Evolutionary conservation across 179 eudicot species (phyloP).

Genomic region (Heliamphora pulchella): DNA sequence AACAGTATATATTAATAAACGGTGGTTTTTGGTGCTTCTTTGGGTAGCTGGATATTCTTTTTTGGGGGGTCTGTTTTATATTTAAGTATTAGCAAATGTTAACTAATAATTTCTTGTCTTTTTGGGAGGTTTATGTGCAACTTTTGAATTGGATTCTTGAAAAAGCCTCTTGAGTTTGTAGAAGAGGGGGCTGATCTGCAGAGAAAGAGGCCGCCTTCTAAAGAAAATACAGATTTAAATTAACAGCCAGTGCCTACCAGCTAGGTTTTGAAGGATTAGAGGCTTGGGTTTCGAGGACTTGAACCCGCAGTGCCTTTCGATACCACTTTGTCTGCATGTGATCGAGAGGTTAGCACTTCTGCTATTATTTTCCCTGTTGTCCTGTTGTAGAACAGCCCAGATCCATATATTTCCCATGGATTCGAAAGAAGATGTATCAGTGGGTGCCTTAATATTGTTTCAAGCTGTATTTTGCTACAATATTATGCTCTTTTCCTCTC

Average conservation of each 20-base stretch:
- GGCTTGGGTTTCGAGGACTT: neutral
- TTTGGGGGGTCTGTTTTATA: neutral
- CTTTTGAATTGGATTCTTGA: neutral
- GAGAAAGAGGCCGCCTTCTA: too few relatives aligned
- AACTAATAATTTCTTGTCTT: too few relatives aligned
- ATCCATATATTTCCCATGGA: neutral
- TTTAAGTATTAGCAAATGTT: too few relatives aligned
- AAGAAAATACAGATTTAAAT: too few relatives aligned
- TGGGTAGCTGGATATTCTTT: neutral
- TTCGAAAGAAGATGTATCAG: neutral
- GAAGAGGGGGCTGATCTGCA: neutral
- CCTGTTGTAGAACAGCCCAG: neutral
- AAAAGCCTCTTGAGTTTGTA: neutral
- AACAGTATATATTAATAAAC: neutral
- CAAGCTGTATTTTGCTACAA: too few relatives aligned
- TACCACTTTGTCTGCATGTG: neutral
- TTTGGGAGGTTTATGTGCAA: neutral
- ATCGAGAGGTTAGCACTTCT: neutral
- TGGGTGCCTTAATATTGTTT: too few relatives aligned
- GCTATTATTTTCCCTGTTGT: neutral
- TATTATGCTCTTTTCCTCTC: too few relatives aligned
- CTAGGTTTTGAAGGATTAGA: neutral
- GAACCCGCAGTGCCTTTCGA: neutral
- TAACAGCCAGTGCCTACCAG: neutral
- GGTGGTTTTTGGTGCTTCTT: neutral